Conservation (phyloP, 306 rosid species). For the Cajanus cajan region DNA sequence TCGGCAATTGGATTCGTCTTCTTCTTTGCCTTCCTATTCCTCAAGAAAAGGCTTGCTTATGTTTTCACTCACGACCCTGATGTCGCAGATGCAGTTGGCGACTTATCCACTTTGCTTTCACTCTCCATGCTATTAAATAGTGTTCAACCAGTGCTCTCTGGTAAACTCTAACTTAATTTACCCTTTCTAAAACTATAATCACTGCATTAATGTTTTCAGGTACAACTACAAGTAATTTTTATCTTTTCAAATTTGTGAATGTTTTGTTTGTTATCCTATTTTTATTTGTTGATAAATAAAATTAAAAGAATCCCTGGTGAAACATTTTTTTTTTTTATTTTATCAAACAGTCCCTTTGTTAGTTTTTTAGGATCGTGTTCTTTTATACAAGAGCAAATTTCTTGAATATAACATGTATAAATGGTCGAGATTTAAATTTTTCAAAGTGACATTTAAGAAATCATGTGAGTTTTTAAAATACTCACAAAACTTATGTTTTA, state of each 20-base stretch:
- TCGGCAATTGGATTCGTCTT: slow-evolving; percentile 32
- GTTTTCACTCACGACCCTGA: slow-evolving; percentile 34
- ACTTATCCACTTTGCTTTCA: slow-evolving; percentile 45
- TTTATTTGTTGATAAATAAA: background rate
- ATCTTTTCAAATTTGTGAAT: background rate
- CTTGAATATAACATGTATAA: too few species aligned
- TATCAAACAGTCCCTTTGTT: background rate
- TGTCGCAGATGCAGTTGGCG: slow-evolving; percentile 36
- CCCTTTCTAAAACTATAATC: background rate
- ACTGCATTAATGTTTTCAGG: background rate
- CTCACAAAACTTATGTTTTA: too few species aligned
- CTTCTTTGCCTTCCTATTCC: slow-evolving; percentile 30
- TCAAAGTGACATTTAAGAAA: too few species aligned
- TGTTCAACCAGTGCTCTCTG: slow-evolving; percentile 52
- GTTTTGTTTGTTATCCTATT: background rate
- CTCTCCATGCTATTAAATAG: slow-evolving; percentile 47
- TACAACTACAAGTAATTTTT: too few species aligned
- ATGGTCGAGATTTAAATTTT: too few species aligned
- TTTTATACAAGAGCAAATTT: too few species aligned
- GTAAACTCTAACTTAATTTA: slow-evolving; percentile 30
- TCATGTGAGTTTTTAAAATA: too few species aligned
- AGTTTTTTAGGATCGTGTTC: too few species aligned
- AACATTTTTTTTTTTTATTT: background rate
- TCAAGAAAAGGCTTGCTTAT: slow-evolving; percentile 36
- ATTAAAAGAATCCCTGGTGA: background rate